phyloP scores from a whole-genome alignment of 2,329 filamentous ascomycete genomes.

The Aspergillus hortae region DNA sequence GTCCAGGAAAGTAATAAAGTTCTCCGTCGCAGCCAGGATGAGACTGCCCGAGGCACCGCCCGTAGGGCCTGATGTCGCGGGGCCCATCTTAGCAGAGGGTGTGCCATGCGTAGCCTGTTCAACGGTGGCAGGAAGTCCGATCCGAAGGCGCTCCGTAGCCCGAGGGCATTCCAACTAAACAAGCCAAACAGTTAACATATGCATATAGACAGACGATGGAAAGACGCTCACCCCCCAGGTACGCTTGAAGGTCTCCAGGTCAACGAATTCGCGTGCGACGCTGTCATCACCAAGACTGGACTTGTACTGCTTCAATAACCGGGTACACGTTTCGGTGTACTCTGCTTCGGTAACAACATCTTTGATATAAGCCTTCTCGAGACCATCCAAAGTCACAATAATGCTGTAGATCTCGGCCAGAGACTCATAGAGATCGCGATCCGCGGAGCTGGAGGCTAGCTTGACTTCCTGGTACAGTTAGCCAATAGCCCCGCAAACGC shows the following conservation, averaged over 20 bases:
- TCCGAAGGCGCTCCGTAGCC: constrained; percentile 85
- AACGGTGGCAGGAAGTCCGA: constrained; percentile 85
- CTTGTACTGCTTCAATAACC: constrained; percentile 93
- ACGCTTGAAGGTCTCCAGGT: constrained; percentile 84
- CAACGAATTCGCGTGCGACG: constrained; percentile 82
- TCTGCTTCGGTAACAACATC: constrained; percentile 88
- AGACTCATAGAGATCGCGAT: constrained; percentile 92
- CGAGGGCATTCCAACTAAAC: constrained; percentile 84
- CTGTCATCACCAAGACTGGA: constrained; percentile 86
- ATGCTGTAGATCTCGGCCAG: constrained; percentile 97
- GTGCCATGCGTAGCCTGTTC: constrained; percentile 56
- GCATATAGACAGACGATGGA: neutral
- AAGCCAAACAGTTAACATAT: neutral
- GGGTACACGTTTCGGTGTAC: constrained; percentile 94
- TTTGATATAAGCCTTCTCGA: constrained; percentile 95
- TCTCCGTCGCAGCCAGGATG: constrained; percentile 88
- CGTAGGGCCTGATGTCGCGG: constrained; percentile 22
- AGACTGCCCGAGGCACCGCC: constrained; percentile 56
- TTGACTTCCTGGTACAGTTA: constrained; percentile 72
- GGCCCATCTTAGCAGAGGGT: constrained; percentile 39
- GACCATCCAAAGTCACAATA: constrained; percentile 87
- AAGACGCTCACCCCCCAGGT: constrained; percentile 75
- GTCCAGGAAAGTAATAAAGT: constrained; percentile 97
- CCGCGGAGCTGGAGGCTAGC: constrained; percentile 77
- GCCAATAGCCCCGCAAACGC: constrained; percentile 14